These are phyloP conservation scores for Vishniacozyma victoriae DNA, from an alignment of 768 basidiomycete genomes.

Conservation along the genomic window DNA sequence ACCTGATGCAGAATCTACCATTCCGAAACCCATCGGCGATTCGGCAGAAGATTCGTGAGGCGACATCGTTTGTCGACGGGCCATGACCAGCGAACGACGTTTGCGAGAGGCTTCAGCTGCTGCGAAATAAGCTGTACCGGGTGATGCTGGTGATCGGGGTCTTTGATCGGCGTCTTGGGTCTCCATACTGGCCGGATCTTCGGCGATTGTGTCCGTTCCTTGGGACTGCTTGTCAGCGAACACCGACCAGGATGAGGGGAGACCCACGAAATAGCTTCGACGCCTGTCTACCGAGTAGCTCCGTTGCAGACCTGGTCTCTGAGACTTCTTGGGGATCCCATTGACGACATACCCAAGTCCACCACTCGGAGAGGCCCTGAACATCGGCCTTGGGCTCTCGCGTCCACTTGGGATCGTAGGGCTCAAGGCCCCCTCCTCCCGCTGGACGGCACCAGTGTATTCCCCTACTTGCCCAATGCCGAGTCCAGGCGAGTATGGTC, in stretches of 20 bases:
- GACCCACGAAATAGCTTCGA: constrained; percentile 13
- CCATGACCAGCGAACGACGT: constrained; percentile 27
- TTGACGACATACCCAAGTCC: constrained; percentile 39
- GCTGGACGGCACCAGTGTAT: constrained; percentile 19
- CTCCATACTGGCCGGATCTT: constrained; percentile 18
- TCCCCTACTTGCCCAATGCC: constrained; percentile 38
- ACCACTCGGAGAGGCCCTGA: constrained; percentile 30
- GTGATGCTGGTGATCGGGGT: constrained; percentile 24
- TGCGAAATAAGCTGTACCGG: constrained; percentile 32
- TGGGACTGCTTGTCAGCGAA: constrained; percentile 13
- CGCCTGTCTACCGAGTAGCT: constrained; percentile 23
- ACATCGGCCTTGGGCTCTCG: constrained; percentile 23
- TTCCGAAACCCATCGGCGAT: constrained; percentile 16
- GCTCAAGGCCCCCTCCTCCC: constrained; percentile 22
- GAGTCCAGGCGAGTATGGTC: constrained; percentile 26
- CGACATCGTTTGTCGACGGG: constrained; percentile 22
- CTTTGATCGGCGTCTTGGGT: background rate
- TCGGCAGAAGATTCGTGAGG: constrained; percentile 22
- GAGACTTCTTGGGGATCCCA: constrained; percentile 33
- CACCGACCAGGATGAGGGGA: background rate
- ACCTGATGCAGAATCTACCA: too few relatives aligned
- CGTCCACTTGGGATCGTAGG: constrained; percentile 15
- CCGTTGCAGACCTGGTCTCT: constrained; percentile 17
- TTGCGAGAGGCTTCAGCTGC: constrained; percentile 24
- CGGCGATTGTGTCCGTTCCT: constrained; percentile 41